Conservation (phyloP, 2,329 filamentous ascomycete species). For the Orbilia javanica region DNA sequence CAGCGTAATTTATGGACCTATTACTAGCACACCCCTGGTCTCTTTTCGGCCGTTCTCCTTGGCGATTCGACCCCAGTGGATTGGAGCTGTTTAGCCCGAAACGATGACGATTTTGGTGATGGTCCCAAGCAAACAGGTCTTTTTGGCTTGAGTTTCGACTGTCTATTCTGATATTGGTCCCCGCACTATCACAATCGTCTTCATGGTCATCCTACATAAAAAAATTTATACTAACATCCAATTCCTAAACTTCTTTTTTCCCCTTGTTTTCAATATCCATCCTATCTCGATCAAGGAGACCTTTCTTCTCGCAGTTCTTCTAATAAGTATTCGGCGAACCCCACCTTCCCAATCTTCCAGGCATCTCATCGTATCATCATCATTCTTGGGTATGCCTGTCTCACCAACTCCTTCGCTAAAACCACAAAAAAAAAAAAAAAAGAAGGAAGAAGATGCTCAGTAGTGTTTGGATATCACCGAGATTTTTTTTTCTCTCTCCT, state of each 20-base stretch:
- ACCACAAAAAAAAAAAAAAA: not conserved
- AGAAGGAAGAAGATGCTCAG: too few relatives aligned
- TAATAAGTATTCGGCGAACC: constrained; percentile 25
- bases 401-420: constrained; percentile 23
- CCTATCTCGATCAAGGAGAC: not conserved
- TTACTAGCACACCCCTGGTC: constrained; percentile 8
- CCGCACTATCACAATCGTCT: constrained; percentile 16
- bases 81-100: constrained; percentile 7
- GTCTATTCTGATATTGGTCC: constrained; percentile 18
- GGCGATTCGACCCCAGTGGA: constrained; percentile 25
- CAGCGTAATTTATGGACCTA: constrained; percentile 35
- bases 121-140: constrained; percentile 35
- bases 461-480: constrained; percentile 10
- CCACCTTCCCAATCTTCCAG: constrained; percentile 42
- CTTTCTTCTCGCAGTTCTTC: not conserved
- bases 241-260: not conserved
- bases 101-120: constrained; percentile 53
- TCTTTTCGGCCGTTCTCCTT: not conserved
- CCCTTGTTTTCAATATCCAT: not conserved
- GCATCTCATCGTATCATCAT: constrained; percentile 45
- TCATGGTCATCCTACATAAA: not conserved
- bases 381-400: constrained; percentile 35
- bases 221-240: not conserved
- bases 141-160: constrained; percentile 11
- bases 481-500: constrained; percentile 7